Conservation (phyloP, 495 filamentous ascomycete genomes). For the Delitschia confertaspora region DNA sequence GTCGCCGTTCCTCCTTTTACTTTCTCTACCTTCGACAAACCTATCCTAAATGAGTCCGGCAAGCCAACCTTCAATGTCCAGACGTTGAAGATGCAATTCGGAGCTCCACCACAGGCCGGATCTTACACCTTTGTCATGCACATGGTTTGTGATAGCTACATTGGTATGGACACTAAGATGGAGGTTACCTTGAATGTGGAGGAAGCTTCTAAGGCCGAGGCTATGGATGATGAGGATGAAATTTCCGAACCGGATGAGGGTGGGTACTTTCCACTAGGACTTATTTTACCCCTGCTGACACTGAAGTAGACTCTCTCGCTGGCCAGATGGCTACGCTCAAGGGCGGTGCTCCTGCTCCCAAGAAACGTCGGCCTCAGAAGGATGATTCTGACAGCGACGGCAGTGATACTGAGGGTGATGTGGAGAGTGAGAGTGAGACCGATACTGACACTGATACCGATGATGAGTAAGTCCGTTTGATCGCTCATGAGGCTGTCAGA, state of each 20-base stretch:
- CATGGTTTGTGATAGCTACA: conserved; percentile 83
- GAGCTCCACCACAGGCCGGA: conserved; percentile 84
- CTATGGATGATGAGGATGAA: conserved; percentile 76
- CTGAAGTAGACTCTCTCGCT: conserved; percentile 72
- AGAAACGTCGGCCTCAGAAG: conserved; percentile 41
- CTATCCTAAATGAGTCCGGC: conserved; percentile 60
- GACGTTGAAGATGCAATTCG: conserved; percentile 95
- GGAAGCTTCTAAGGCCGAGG: conserved; percentile 73
- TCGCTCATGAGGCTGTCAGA: too few relatives aligned
- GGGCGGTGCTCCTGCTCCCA: conserved; percentile 50
- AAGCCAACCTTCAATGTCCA: conserved; percentile 85
- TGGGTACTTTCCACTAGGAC: conserved; percentile 40
- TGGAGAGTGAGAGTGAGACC: conserved; percentile 41
- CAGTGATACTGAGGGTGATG: conserved; percentile 43
- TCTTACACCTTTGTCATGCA: conserved; percentile 90
- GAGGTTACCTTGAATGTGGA: conserved; percentile 86
- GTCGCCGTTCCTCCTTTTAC: conserved; percentile 92
- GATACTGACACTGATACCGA: conserved; percentile 77
- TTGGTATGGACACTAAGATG: conserved; percentile 83
- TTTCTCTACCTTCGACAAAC: conserved; percentile 82
- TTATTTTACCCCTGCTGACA: conserved; percentile 1
- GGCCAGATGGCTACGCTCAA: conserved; percentile 92
- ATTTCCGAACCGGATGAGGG: conserved; percentile 98
- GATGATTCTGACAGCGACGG: conserved; percentile 52
- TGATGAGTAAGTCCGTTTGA: too few relatives aligned